A percentile compares a stretch with the other conserved stretches of the same genome.
Conservation (phyloP, 495 filamentous ascomycete species). For the Aspergillus diversus region DNA sequence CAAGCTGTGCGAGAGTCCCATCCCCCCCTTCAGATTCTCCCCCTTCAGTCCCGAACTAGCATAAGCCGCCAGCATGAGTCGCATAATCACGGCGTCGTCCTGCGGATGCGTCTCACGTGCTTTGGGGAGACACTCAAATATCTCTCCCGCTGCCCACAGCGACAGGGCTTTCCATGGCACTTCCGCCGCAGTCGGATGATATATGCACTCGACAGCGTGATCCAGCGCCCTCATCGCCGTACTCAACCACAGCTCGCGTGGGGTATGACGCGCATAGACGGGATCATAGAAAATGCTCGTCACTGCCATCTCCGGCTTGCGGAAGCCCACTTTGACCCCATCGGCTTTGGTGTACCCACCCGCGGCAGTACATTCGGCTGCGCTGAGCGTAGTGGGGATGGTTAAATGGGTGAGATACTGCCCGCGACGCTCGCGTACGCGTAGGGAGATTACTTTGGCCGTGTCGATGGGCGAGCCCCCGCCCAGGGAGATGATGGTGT, state of each 20-base stretch:
- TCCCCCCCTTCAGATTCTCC: background rate
- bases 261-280: constrained; percentile 5
- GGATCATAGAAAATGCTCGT: constrained; percentile 11
- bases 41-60: constrained; percentile 11
- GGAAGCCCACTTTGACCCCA: constrained; percentile 5
- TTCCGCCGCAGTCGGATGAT: constrained; percentile 1
- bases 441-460: constrained; percentile 5
- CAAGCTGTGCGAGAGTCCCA: constrained; percentile 9
- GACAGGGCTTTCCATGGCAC: constrained; percentile 8
- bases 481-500: constrained; percentile 4
- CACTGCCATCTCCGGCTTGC: background rate
- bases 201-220: constrained; percentile 9
- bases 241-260: constrained; percentile 5
- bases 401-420: constrained; percentile 8
- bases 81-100: background rate
- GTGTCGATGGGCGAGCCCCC: constrained; percentile 14
- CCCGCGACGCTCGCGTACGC: background rate
- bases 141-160: background rate
- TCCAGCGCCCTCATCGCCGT: constrained; percentile 12
- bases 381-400: constrained; percentile 14
- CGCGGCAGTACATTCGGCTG: constrained; percentile 10
- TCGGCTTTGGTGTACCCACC: constrained; percentile 2
- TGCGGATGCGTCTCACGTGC: background rate
- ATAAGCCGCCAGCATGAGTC: constrained; percentile 13
- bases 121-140: background rate